These are phyloP conservation scores for Solanum hybrid DNA, from an alignment of 305 asterid species.

Conservation along the genomic window DNA sequence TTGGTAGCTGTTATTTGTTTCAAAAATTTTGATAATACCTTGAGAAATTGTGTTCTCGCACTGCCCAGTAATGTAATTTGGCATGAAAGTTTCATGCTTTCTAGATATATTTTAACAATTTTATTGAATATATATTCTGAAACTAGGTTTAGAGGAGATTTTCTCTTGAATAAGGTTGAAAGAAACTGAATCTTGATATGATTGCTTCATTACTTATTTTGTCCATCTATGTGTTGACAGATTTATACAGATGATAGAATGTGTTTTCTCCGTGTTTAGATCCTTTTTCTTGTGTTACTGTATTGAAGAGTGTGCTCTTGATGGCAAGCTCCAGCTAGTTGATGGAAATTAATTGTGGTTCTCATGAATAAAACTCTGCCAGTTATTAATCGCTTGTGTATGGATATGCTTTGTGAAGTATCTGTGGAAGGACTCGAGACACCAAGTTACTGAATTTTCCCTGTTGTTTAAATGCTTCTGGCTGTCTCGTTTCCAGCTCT, in stretches of 20 bases:
- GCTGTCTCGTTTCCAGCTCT: background rate
- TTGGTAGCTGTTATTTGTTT: background rate
- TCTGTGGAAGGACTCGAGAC: background rate
- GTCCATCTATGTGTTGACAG: background rate
- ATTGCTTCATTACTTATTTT: background rate
- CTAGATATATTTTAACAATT: background rate
- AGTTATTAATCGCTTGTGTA: background rate
- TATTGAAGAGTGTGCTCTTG: background rate
- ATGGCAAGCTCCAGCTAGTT: background rate
- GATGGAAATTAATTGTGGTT: background rate
- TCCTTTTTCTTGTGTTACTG: background rate
- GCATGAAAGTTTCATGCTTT: conserved; percentile 17
- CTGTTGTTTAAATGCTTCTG: background rate
- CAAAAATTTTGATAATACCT: conserved; percentile 29
- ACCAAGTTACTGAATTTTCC: background rate
- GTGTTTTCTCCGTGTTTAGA: background rate
- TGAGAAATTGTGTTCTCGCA: conserved; percentile 11
- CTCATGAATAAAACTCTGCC: background rate
- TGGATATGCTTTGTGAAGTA: background rate
- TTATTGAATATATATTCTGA: conserved; percentile 5
- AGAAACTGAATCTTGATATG: background rate
- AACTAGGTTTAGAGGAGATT: background rate
- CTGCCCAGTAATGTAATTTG: background rate
- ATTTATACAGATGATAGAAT: background rate
- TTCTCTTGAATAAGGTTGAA: background rate